Evolutionary conservation across 805 yeast species (phyloP), one percentile per base, ranked within the genome.

Genomic region (Zygosaccharomyces bailii): DNA sequence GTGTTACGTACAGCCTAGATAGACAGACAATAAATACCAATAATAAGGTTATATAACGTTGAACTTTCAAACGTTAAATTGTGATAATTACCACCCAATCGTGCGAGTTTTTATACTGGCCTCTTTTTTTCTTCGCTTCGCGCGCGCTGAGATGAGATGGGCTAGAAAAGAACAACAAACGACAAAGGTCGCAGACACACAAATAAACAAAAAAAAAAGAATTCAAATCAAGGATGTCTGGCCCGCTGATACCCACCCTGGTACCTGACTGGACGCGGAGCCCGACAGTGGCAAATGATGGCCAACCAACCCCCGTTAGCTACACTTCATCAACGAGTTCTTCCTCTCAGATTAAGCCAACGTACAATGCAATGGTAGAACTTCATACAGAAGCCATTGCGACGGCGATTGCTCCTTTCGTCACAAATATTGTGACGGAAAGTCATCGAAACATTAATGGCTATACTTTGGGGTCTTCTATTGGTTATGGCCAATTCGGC

Each of bases 401-500:
- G 3, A 10, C 18, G 13, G 40, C 27, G 11, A 34, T 55, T 5
- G 25, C 36, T 18, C 51, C 53, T n/a, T 39, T 41, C 18, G 51
- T 54, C 5, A 43, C 48, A 21, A 33, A 14, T 14, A 46, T 46
- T 7, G 33, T 41, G 4, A 29, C 10, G 4, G 43, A 45, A 14
- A 40, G 35, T 20, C 42, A 29, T 9, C 40, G 45, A 4, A 21
- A 46, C n/a, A 46, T 57, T 21, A 56, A 56, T 14, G 47, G 46
- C 18, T 57, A 51, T 33, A 40, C 45, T 7, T 23, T 61, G 11
- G 54, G 50, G 0, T 38, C 52, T 4, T 40, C 51, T 9, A 40
- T 62, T 8, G 68, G 68, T 1, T 46, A 43, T 17, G 68, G 68
- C 2, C 67, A 63, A 44, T 63, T 53, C 48, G 66, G 66, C 4